Conservation (phyloP, 2,329 filamentous ascomycete genomes). For the Xylaria sp. region DNA sequence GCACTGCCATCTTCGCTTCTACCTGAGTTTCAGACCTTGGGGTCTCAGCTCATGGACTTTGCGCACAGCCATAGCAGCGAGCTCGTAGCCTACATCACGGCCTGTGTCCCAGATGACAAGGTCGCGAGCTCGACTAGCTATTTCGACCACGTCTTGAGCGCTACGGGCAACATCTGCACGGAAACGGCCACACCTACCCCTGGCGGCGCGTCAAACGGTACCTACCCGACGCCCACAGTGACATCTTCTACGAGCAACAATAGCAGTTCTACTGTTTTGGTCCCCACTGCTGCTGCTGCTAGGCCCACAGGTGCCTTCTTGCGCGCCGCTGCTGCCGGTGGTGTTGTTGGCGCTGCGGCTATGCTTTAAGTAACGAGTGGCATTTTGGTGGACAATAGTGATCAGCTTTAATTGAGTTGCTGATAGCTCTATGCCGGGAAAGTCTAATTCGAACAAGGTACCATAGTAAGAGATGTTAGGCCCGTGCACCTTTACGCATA, state of each 20-base stretch:
- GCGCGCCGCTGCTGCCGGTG: conserved; percentile 4
- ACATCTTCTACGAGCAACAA: not conserved
- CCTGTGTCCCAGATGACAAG: not conserved
- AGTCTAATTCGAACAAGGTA: conserved; percentile 3
- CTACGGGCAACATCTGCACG: conserved; percentile 22
- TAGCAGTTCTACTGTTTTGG: conserved; percentile 1
- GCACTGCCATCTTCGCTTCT: conserved; percentile 19
- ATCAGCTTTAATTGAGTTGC: not conserved
- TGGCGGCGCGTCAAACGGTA: not conserved
- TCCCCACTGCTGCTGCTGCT: not conserved
- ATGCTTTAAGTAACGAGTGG: conserved; percentile 2
- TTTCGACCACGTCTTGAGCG: conserved; percentile 14
- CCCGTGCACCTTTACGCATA: not conserved
- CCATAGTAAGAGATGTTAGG: not conserved
- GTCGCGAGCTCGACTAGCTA: conserved; percentile 22
- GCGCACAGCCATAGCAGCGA: conserved; percentile 6
- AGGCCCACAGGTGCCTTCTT: conserved; percentile 10
- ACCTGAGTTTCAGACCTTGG: conserved; percentile 13
- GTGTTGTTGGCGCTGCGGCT: conserved; percentile 12
- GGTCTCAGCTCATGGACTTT: not conserved
- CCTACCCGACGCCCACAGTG: conserved; percentile 6
- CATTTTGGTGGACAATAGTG: not conserved
- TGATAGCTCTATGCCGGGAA: not conserved
- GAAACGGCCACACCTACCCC: conserved; percentile 8
- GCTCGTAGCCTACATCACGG: conserved; percentile 14